Percentiles rank a stretch among this genome's conserved stretches.
phyloP scores from a whole-genome alignment of 116 monocot genomes.

The Iris pallida region DNA sequence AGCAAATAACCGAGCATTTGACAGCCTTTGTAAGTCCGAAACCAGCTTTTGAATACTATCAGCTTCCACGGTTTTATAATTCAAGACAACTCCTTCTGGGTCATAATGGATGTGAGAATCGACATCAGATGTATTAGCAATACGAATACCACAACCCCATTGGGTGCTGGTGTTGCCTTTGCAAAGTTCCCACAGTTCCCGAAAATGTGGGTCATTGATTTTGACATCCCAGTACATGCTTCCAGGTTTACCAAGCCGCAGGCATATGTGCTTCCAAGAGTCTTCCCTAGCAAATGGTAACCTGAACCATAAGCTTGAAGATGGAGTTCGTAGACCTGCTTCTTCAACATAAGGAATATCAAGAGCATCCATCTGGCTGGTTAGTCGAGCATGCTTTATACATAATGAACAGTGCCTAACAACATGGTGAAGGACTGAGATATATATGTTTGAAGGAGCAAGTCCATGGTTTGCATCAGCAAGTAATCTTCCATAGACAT shows the following conservation, averaged over 20 bases:
- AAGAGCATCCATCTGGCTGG: constrained; percentile 95
- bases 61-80: constrained; percentile 70
- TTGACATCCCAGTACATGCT: constrained; percentile 97
- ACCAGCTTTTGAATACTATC: constrained; percentile 84
- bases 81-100: constrained; percentile 75
- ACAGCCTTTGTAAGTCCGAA: constrained; percentile 79
- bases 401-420: constrained; percentile 88
- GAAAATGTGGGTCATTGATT: constrained; percentile 86
- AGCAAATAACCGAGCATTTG: constrained; percentile 83
- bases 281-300: constrained; percentile 80
- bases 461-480: constrained; percentile 54
- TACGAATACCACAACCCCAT: constrained; percentile 80
- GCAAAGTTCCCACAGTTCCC: constrained; percentile 84
- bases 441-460: constrained; percentile 59
- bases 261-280: constrained; percentile 82
- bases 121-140: constrained; percentile 94
- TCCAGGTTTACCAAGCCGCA: constrained; percentile 89
- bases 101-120: constrained; percentile 93
- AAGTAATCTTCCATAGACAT: constrained; percentile 52
- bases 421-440: constrained; percentile 75
- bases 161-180: constrained; percentile 58
- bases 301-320: constrained; percentile 81
- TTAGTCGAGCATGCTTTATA: constrained; percentile 91
- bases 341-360: constrained; percentile 98
- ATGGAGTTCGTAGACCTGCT: constrained; percentile 57